Percentiles rank a stretch among this genome's conserved stretches.
phyloP scores from a whole-genome alignment of 2,329 filamentous ascomycete species.

The Fusarium scirpi region DNA sequence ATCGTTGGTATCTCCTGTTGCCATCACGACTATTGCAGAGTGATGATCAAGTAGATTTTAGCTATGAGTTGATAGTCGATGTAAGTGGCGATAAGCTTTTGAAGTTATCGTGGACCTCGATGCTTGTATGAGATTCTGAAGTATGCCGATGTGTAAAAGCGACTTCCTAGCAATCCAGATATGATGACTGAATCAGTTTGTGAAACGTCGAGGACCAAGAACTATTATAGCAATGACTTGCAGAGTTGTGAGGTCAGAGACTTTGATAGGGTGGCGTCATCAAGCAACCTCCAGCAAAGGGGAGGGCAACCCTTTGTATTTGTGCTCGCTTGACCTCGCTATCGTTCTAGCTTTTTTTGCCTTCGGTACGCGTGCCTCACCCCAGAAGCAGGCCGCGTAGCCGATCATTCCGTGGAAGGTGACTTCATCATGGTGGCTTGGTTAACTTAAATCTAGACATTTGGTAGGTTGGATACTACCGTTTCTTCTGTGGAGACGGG shows the following conservation, averaged over 20 bases:
- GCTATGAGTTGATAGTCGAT: not conserved
- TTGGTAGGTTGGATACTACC: constrained; percentile 17
- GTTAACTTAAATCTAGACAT: constrained; percentile 18
- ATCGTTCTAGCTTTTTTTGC: not conserved
- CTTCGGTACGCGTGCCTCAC: constrained; percentile 19
- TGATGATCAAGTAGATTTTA: not conserved
- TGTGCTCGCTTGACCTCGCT: constrained; percentile 2
- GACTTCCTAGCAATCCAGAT: not conserved
- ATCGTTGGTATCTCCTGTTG: constrained; percentile 18
- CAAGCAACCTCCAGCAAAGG: constrained; percentile 1
- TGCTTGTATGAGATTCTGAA: not conserved
- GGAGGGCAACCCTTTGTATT: constrained; percentile 31
- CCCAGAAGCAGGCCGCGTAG: constrained; percentile 19
- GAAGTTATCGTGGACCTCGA: not conserved
- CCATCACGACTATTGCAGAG: constrained; percentile 16
- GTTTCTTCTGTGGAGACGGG: constrained; percentile 7
- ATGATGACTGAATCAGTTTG: not conserved
- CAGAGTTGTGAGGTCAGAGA: constrained; percentile 28
- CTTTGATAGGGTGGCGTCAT: constrained; percentile 34
- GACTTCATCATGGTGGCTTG: constrained; percentile 43
- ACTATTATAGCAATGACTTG: not conserved
- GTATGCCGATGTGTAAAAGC: not conserved
- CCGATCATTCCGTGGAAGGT: constrained; percentile 26
- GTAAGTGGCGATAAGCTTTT: not conserved
- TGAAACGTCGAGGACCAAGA: not conserved